Evolutionary conservation across 1,139 yeast genomes (phyloP), one percentile per base, ranked within the genome.

Genomic region (Nakaseomyces nivariensis): DNA sequence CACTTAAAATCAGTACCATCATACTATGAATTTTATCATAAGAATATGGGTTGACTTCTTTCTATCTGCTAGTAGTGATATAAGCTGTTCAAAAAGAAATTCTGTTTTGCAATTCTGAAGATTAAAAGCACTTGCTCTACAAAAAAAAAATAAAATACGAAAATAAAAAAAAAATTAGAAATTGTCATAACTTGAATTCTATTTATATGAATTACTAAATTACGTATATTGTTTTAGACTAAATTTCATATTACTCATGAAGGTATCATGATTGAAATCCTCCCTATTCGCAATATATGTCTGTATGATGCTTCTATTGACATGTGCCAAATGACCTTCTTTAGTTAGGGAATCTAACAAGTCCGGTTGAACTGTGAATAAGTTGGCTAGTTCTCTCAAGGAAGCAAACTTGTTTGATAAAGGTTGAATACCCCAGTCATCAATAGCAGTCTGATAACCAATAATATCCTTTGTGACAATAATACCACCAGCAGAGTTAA

Each of bases 381-480:
- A 71, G 60, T 87, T 88, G 37, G 94, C 90, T 53, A 90, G 79
- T 57, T 89, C 96, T 61, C 88, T 81, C 55, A 90, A 70, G 9
- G 88, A 73, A 47, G 79, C 80, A 69, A 85, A 88, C 49, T 78
- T 77, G 41, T 81, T 85, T n/a, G 82, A 73, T 38, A 89, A 70
- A 49, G 78, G 82, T 2, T 75, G 73, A 31, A 85, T 72, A 5
- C 72, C 74, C 92, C 95, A 87, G 45, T 71, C 73, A 53, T 84
- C 94, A 48, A 90, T 77, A 0, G 79, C 75, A 17, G 82, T 76
- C 62, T 87, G 94, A 62, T 84, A 88, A 37, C 86, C 77, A 44
- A 86, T 84, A 5, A 86, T 81, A 68, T 90, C 97, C 55, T 85
- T 84, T 0, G 96, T 85, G n/a, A 87, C 76, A 17, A 85, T 79